Evolutionary conservation across 1,139 yeast genomes (phyloP).

Genomic region (Geotrichum reessii): DNA sequence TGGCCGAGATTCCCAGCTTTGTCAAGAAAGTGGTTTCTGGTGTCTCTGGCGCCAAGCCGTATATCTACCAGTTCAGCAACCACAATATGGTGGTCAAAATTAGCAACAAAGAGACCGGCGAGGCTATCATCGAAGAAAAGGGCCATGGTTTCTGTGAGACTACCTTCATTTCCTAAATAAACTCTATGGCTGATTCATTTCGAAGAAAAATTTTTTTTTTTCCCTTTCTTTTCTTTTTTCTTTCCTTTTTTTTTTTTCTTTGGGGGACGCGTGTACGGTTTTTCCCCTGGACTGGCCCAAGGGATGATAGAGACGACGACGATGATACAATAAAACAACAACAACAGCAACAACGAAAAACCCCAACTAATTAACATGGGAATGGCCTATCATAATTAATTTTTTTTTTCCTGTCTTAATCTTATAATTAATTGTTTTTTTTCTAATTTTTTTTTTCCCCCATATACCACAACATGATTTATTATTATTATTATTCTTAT

Average conservation of each 20-base stretch:
- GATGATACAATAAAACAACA: neutral
- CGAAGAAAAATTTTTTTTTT: too few species aligned
- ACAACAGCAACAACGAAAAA: too few species aligned
- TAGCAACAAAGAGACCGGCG: slow-evolving; percentile 26
- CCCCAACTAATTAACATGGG: neutral
- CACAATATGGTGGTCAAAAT: slow-evolving; percentile 41
- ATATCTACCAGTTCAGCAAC: slow-evolving; percentile 76
- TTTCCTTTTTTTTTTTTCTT: neutral
- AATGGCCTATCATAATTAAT: neutral
- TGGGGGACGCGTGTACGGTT: neutral
- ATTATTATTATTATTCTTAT: too few species aligned
- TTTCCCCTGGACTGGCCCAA: too few species aligned
- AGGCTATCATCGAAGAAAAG: slow-evolving; percentile 40
- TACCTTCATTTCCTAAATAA: slow-evolving; percentile 48
- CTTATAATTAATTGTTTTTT: too few species aligned
- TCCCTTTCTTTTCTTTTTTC: too few species aligned
- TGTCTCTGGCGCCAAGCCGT: slow-evolving; percentile 93
- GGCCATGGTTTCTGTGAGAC: slow-evolving; percentile 80
- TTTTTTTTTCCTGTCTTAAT: too few species aligned
- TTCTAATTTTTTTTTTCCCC: too few species aligned
- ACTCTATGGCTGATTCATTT: too few species aligned
- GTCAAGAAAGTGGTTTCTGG: slow-evolving; percentile 91
- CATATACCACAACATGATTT: too few species aligned
- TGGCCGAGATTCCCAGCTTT: slow-evolving; percentile 94
- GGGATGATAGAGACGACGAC: neutral